Conservation (phyloP, 139 green algal species). For the Chlamydomonas sp. region DNA sequence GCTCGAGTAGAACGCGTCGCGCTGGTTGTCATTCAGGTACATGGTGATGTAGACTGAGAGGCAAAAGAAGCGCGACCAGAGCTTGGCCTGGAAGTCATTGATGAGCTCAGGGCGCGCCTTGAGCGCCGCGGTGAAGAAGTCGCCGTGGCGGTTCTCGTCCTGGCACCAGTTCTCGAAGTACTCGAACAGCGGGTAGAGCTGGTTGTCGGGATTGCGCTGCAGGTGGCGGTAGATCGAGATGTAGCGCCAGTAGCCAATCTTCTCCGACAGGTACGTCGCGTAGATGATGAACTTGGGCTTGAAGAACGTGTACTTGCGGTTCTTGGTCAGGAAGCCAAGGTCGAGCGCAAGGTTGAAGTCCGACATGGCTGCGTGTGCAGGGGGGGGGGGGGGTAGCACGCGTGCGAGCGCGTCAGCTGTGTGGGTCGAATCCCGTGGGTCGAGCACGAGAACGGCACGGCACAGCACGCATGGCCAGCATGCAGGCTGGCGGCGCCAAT, state of each 20-base stretch:
- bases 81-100: conserved; percentile 60
- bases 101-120: conserved; percentile 41
- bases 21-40: conserved; percentile 99
- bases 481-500: no score
- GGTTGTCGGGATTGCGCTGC: conserved; percentile 87
- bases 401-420: no score
- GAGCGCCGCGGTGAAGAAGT: conserved; percentile 54
- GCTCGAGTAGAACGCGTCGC: conserved; percentile 84
- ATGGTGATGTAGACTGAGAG: conserved; percentile 99
- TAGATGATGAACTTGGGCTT: conserved; percentile 83
- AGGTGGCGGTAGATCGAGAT: conserved; percentile 61
- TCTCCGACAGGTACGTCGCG: conserved; percentile 95
- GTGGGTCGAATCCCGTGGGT: no score
- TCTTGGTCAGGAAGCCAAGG: conserved; percentile 99
- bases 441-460: no score
- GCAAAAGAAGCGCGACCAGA: conserved; percentile 98
- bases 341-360: conserved; percentile 81
- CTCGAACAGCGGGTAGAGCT: conserved; percentile 98
- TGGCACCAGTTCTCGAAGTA: conserved; percentile 99
- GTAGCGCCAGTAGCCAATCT: conserved; percentile 98
- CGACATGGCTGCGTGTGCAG: conserved; percentile 18
- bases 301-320: conserved; percentile 84
- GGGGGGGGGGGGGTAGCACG: no score
- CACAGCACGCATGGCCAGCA: no score
- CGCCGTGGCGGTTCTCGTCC: conserved; percentile 71